Evolutionary conservation across 352 stramenopile genomes (phyloP), one percentile per base, ranked within the genome.

Genomic region (Phytophthora cactorum): DNA sequence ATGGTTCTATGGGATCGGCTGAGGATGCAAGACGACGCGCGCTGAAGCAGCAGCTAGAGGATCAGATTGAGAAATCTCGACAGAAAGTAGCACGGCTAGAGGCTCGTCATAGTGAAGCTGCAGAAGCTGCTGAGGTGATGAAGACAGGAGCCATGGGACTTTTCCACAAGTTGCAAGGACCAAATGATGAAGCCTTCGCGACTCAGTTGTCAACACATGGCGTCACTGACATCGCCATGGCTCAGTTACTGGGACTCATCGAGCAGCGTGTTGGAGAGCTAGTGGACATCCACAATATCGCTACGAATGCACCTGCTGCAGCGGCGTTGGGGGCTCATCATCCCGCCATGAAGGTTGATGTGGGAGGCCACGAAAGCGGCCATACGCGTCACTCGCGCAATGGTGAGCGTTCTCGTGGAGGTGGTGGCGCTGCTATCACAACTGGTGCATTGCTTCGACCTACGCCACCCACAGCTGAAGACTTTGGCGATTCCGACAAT

Each of bases 271-370:
- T 95, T 6, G 82, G 85, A 2, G 88, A 96, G 68, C 65, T 96
- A 15, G 87, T 96, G 29, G 84, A 96, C 54, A 91, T 96, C 53
- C 85, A 94, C 74, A 93, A 96, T 61, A 91, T 94, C 61, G 80
- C 81, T 5, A 92, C 84, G 1, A 87, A 88, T 52, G 71, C 77
- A 1, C 69, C 84, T 22, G 69, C 64, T 49, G 59, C 43, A 50
- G 57, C 67, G 2, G 67, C 68, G 4, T 65, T 75, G 22, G 68
- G 68, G 4, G 63, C 68, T 8, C 63, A 72, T 14, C 51, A 72
- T 43, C 65, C 70, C 2, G 57, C 77, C 3, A 63, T 55, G 63
- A 89, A 85, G 63, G 64, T 58, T 7, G 70, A 69, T 17, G 59
- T 56, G 10, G 59, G 60, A 57, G 38, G 38, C 5, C 68, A 85